Evolutionary conservation across 345 rosid species (phyloP), one percentile per base, ranked within the genome.

Genomic region (Crucihimalaya himalaica): DNA sequence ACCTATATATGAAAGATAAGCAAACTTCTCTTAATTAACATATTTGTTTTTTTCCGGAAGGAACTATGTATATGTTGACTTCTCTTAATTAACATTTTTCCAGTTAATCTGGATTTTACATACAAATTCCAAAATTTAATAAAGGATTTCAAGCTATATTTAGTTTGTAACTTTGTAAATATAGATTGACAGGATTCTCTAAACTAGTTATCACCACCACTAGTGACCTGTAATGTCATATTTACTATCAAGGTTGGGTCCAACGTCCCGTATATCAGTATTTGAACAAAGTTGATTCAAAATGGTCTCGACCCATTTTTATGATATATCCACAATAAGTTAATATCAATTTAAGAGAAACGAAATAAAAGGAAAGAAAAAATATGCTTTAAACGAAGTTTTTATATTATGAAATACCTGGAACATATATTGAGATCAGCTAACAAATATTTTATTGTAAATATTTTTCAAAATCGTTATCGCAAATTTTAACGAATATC

Each of bases 401-500:
- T 15, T 21, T 37, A 11, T 7, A 43, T 4, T 48, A 57, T 8
- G 13, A 12, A 34, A 61, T 29, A 27, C 37, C 14, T 37, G 16
- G 4, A 72, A 62, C 43, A 28, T 40, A 14, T 50, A 50, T 15
- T 35, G 37, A 25, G 32, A 66, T 58, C 43, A 66, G n/a, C 8
- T 14, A 66, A 19, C 43, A 45, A 15, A 20, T 27, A 37, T 37
- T 58, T 16, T 21, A 31, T 67, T 59, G 16, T 47, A 60, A 25
- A 51, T 61, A 32, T 40, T 3, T 48, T 16, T 27, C 13, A 47
- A 5, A 15, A 52, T 60, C 42, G 70, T 29, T 54, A 55, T 65
- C 27, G 51, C 32, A 63, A 76, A 35, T 21, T 68, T 32, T 31
- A 54, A 63, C 25, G 74, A 64, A 76, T 68, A 76, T 68, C 18